Percentiles rank a stretch among this genome's conserved stretches.
These are phyloP conservation scores for Chenopodium album DNA, from an alignment of 148 eudicot genomes.

Conservation along the genomic window DNA sequence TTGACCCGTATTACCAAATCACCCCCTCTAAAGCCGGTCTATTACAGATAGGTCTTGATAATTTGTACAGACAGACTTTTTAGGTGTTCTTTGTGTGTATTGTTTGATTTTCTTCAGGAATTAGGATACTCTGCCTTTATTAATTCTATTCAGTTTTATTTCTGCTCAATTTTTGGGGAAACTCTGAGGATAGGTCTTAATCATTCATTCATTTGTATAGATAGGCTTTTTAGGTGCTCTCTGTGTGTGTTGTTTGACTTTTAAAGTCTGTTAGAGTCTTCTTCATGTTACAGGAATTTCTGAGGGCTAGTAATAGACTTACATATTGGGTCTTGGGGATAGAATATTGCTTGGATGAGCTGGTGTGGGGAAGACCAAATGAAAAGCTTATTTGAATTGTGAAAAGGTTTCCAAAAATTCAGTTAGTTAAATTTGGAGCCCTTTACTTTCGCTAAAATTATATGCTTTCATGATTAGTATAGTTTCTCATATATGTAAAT, in stretches of 20 bases:
- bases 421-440: too few relatives aligned
- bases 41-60: neutral
- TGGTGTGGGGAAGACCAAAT: neutral
- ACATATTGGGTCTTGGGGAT: neutral
- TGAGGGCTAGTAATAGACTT: neutral
- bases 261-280: neutral
- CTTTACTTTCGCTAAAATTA: neutral
- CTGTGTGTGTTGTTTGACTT: neutral
- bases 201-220: too few relatives aligned
- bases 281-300: neutral
- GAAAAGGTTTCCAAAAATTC: neutral
- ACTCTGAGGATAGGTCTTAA: neutral
- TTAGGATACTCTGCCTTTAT: neutral
- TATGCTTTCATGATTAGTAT: neutral
- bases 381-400: neutral
- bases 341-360: neutral
- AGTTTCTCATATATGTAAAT: too few relatives aligned
- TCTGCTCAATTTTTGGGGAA: neutral
- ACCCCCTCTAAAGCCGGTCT: too few relatives aligned
- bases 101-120: neutral
- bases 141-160: neutral
- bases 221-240: neutral
- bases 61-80: neutral
- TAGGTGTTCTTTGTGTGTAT: neutral
- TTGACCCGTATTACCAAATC: too few relatives aligned